Evolutionary conservation across 2,329 filamentous ascomycete genomes (phyloP).

Genomic region (Colletotrichum spinosum): DNA sequence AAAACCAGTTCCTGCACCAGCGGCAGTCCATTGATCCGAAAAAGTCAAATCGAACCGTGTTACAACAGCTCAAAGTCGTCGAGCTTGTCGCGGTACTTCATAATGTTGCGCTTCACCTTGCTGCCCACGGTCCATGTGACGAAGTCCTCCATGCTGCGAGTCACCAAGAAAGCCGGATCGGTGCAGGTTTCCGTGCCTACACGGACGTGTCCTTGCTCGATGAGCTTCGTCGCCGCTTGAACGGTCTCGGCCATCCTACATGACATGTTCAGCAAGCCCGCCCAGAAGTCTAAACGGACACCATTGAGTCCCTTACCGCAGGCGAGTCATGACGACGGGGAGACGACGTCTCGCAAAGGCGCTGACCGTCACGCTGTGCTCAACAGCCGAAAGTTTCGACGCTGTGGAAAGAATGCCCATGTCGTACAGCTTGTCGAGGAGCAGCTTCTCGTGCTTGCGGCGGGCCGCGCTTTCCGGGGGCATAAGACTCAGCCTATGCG

Average conservation of each 20-base stretch:
- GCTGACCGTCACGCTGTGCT: constrained; percentile 88
- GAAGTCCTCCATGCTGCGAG: constrained; percentile 92
- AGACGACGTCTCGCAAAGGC: constrained; percentile 87
- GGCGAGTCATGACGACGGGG: constrained; percentile 89
- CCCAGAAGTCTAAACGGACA: not conserved
- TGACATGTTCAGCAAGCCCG: constrained; percentile 12
- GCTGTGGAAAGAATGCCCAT: constrained; percentile 86
- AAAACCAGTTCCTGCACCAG: constrained; percentile 16
- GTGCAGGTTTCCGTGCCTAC: constrained; percentile 92
- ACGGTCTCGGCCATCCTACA: constrained; percentile 86
- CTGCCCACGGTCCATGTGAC: constrained; percentile 96
- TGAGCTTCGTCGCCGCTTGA: constrained; percentile 84
- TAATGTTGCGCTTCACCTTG: constrained; percentile 96
- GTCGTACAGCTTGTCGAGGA: constrained; percentile 92
- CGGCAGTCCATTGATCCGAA: constrained; percentile 29
- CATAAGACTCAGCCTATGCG: constrained; percentile 86
- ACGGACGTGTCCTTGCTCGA: constrained; percentile 94
- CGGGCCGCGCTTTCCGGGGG: constrained; percentile 83
- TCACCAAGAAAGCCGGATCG: constrained; percentile 90
- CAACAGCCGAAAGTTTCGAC: constrained; percentile 85
- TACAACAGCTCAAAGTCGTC: constrained; percentile 94
- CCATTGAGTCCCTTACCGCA: constrained; percentile 57
- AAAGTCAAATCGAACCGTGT: constrained; percentile 42
- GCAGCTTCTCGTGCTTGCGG: constrained; percentile 84
- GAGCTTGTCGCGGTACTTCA: constrained; percentile 93